Evolutionary conservation across 1,284 basidiomycete species (phyloP).

Genomic region (Mrakiaceae sp.): DNA sequence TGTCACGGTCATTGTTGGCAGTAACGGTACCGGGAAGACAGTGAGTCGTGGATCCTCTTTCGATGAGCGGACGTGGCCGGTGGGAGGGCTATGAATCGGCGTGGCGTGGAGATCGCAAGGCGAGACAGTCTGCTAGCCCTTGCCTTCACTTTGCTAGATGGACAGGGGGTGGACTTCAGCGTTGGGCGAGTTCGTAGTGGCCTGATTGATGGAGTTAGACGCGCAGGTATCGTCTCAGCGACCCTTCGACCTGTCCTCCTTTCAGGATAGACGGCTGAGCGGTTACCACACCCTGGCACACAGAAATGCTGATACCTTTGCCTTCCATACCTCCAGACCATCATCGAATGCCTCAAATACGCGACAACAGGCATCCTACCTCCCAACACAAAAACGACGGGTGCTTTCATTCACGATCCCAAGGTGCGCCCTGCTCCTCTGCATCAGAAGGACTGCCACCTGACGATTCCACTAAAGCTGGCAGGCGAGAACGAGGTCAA

Average conservation of each 20-base stretch:
- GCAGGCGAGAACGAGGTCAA: constrained; percentile 97
- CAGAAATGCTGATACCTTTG: too few relatives aligned
- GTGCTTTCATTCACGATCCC: constrained; percentile 95
- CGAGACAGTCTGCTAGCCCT: too few relatives aligned
- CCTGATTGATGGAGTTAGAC: too few relatives aligned
- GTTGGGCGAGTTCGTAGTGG: too few relatives aligned
- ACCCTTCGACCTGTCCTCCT: too few relatives aligned
- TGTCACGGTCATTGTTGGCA: constrained; percentile 95
- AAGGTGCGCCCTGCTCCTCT: constrained; percentile 39
- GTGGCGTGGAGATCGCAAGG: too few relatives aligned
- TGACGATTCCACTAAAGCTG: constrained; percentile 44
- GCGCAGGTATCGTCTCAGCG: too few relatives aligned
- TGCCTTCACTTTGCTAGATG: too few relatives aligned
- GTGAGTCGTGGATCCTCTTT: constrained; percentile 29
- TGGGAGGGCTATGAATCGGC: too few relatives aligned
- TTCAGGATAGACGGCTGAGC: too few relatives aligned
- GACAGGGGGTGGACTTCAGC: too few relatives aligned
- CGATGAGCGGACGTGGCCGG: background rate
- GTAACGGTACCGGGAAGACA: constrained; percentile 98
- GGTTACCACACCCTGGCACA: too few relatives aligned
- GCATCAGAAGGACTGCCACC: background rate
- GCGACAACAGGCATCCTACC: constrained; percentile 96
- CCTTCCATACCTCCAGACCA: constrained; percentile 43
- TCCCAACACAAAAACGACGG: constrained; percentile 82
- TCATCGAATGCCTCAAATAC: constrained; percentile 99